Conservation (phyloP, 176 grass and related monocot species). For the Phoenix dactylifera region DNA sequence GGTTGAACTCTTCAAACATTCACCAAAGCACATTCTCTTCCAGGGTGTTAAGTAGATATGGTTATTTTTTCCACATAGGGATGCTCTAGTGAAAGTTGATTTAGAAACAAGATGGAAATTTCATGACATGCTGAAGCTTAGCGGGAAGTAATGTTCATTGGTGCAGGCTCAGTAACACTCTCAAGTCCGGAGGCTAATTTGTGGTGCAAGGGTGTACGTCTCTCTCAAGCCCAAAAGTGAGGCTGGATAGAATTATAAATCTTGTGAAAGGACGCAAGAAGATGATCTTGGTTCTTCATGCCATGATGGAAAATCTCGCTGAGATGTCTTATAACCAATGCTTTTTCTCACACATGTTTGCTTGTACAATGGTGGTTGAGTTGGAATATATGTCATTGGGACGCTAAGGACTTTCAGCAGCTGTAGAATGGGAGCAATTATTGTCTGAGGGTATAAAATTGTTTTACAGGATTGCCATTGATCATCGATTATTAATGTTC, state of each 20-base stretch:
- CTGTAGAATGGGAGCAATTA: too few relatives aligned
- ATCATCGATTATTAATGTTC: too few relatives aligned
- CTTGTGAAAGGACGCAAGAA: too few relatives aligned
- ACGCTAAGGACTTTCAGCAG: not conserved
- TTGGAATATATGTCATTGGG: not conserved
- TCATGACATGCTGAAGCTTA: not conserved
- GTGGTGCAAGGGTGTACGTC: not conserved
- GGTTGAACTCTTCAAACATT: too few relatives aligned
- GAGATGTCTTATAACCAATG: not conserved
- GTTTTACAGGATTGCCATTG: too few relatives aligned
- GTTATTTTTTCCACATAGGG: not conserved
- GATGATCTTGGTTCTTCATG: too few relatives aligned
- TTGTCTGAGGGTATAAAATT: too few relatives aligned
- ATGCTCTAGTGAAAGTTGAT: not conserved
- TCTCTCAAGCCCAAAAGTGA: too few relatives aligned
- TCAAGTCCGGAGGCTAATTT: slow-evolving; percentile 72
- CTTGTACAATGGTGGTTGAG: not conserved
- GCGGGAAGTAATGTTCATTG: slow-evolving; percentile 7
- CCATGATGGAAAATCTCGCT: too few relatives aligned
- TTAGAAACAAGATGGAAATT: not conserved
- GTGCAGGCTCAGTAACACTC: slow-evolving; percentile 93
- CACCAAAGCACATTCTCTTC: too few relatives aligned
- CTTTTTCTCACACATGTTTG: not conserved
- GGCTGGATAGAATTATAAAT: too few relatives aligned
- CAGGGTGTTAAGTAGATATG: too few relatives aligned